These are phyloP conservation scores for Chrysoporthe austroafricana DNA, from an alignment of 2,329 filamentous ascomycete species.

Conservation along the genomic window DNA sequence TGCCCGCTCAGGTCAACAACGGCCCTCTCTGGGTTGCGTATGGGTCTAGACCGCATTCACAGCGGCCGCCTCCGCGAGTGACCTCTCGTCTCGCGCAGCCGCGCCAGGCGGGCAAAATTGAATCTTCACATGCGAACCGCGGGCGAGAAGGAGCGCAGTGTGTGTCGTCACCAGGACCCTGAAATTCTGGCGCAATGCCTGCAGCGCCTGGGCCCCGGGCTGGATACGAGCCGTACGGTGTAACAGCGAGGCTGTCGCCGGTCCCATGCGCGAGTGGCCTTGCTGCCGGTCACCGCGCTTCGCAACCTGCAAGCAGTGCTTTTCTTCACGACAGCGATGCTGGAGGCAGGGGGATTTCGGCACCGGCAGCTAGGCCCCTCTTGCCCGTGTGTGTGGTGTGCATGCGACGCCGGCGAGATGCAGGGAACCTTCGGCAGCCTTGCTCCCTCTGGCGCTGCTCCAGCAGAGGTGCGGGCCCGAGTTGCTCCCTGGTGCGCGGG, in stretches of 20 bases:
- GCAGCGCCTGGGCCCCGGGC: neutral
- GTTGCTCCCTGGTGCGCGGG: neutral
- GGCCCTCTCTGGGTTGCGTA: no score
- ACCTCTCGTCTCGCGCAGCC: neutral
- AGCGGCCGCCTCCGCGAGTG: neutral
- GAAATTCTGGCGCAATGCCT: slow-evolving; percentile 2
- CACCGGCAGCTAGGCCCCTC: neutral
- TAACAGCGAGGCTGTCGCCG: neutral
- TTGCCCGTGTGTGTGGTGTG: neutral
- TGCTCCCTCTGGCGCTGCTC: neutral
- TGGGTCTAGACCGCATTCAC: neutral
- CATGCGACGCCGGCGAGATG: no score
- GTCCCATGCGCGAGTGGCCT: neutral
- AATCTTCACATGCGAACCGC: neutral
- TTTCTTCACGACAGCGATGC: neutral
- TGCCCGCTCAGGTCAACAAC: no score
- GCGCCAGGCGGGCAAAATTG: neutral
- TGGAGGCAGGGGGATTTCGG: neutral
- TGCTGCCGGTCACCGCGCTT: neutral
- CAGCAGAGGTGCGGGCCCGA: neutral
- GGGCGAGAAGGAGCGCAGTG: neutral
- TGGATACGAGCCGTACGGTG: neutral
- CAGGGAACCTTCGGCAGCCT: neutral
- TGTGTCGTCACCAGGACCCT: slow-evolving; percentile 18
- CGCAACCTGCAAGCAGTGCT: neutral